Base-by-base conservation (phyloP, 2,329 filamentous ascomycete species). In the Diaporthe aspalathi region DNA sequence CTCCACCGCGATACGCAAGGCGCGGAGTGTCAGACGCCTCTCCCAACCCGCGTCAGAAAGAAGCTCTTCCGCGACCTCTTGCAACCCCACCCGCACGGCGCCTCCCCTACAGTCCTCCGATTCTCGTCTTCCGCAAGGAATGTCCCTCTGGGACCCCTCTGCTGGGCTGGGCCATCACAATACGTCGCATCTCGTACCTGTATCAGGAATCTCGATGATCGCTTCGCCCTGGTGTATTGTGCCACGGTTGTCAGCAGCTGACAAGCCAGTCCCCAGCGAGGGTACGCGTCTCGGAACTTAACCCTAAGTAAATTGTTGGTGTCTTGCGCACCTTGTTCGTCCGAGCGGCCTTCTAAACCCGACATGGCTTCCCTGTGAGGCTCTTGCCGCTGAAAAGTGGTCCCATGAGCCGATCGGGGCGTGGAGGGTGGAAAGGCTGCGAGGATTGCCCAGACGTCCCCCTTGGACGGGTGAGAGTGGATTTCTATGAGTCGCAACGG, bases 241-340 rank as follows among this genome's bases (percentile, higher is more conserved):
- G 81, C 77, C 70, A 73, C 71, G 75, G 80, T 81, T 78, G 80
- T 82, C 78, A 74, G 78, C 77, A 78, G 77, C 76, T 78, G 79
- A 80, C 79, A 80, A 82, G 80, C 83, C 83, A 81, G 81, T 62
- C 78, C 79, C 78, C 79, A 79, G 81, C 84, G 83, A 83, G 88
- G 87, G 89, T 91, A 89, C 86, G 85, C 85, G 83, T 85, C 83
- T 92, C 91, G 94, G 93, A 95, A 95, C 93, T 95, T 97, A 97
- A 97, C 95, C 95, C 95, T 97, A 97, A 93, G 88, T 85, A 85
- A 83, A 84, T 80, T 82, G 85, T 90, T 92, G 93, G 93, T 91
- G 92, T 87, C 78, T 94, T 93, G 90, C 90, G 89, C 86, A 87
- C 50, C 85, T 84, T 88, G 91, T 92, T 75, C 90, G 90, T 90